Conservation (phyloP, 495 filamentous ascomycete genomes). For the Paragyromitra xinjiangensis region DNA sequence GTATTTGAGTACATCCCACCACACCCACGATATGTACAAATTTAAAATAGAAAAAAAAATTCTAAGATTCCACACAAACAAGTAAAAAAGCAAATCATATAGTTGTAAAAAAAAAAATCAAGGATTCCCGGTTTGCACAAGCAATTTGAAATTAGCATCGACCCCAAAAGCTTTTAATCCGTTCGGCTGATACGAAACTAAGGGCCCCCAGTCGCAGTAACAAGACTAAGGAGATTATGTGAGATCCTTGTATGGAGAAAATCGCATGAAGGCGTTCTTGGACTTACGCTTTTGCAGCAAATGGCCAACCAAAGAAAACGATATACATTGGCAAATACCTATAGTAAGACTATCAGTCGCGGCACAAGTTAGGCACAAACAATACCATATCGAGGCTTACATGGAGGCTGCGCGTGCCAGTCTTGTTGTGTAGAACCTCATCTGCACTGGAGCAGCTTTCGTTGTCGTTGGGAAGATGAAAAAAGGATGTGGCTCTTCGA, state of each 20-base stretch:
- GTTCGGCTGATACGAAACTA: slow-evolving; percentile 1
- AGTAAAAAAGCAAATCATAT: no score
- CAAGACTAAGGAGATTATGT: slow-evolving; percentile 8
- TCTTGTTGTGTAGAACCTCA: slow-evolving; percentile 40
- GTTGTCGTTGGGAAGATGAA: slow-evolving; percentile 45
- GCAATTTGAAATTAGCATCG: background rate
- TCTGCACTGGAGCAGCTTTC: slow-evolving; percentile 20
- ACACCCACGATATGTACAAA: no score
- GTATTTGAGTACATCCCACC: no score
- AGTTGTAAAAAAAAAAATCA: no score
- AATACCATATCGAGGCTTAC: slow-evolving; percentile 12
- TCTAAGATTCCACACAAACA: no score
- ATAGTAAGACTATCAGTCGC: background rate
- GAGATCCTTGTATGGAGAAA: background rate
- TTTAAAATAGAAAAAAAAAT: no score
- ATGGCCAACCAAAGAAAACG: slow-evolving; percentile 53
- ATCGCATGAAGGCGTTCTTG: no score
- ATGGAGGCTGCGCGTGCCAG: slow-evolving; percentile 39
- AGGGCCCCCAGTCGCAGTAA: slow-evolving; percentile 41
- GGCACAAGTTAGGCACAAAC: background rate
- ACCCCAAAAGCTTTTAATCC: background rate
- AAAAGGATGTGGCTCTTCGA: slow-evolving; percentile 48
- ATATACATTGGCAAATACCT: slow-evolving; percentile 48
- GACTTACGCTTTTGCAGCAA: slow-evolving; percentile 46
- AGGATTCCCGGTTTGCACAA: no score